These are phyloP conservation scores for Talaromyces marneffei DNA, from an alignment of 2,329 filamentous ascomycete genomes.

Conservation along the genomic window DNA sequence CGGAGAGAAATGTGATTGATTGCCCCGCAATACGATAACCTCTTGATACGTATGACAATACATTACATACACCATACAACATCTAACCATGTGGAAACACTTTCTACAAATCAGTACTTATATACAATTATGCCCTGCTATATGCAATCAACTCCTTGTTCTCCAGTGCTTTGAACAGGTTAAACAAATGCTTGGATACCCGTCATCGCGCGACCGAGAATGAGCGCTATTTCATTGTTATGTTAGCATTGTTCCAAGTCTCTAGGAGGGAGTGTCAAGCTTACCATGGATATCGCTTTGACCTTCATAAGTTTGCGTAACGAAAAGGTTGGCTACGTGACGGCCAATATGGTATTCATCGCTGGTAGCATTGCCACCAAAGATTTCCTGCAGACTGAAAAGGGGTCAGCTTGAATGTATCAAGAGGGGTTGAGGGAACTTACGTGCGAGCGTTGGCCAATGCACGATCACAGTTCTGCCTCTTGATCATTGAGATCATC, in stretches of 20 bases:
- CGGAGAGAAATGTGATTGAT: not conserved
- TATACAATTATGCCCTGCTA: not conserved
- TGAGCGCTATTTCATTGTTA: conserved; percentile 53
- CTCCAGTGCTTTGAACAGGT: conserved; percentile 19
- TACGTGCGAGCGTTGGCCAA: conserved; percentile 67
- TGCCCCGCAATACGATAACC: conserved; percentile 1
- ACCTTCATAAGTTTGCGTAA: conserved; percentile 96
- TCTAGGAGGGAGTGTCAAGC: conserved; percentile 38
- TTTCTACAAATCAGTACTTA: not conserved
- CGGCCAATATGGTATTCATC: conserved; percentile 94
- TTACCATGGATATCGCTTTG: conserved; percentile 96
- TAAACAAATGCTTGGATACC: conserved; percentile 75
- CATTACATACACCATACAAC: not conserved
- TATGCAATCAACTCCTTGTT: not conserved
- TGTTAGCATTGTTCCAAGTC: conserved; percentile 24
- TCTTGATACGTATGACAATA: not conserved
- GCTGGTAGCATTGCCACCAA: conserved; percentile 96
- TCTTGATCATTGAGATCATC: conserved; percentile 96
- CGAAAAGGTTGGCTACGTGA: conserved; percentile 92
- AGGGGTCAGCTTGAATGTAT: not conserved
- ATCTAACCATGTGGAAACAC: not conserved
- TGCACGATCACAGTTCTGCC: conserved; percentile 93
- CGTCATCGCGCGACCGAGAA: conserved; percentile 62
- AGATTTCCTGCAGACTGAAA: conserved; percentile 76
- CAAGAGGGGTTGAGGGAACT: conserved; percentile 25